Conservation (phyloP, 305 asterid genomes). For the Fraxinus sp. region DNA sequence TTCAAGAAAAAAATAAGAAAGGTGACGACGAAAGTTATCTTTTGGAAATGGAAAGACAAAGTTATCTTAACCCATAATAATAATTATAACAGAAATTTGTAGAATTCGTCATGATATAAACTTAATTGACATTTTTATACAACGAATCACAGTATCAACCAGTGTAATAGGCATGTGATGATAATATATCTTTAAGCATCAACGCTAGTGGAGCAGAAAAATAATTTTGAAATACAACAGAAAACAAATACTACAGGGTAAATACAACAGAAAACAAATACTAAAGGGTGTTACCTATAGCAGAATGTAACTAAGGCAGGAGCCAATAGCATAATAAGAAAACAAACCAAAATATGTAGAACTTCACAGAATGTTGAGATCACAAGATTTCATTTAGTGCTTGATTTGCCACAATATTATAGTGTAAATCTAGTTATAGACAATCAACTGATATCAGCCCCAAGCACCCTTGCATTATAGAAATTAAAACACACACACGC, state of each 20-base stretch:
- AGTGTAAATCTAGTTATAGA: background rate
- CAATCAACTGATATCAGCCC: slow-evolving; percentile 1
- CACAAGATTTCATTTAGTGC: background rate
- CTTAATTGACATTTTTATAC: background rate
- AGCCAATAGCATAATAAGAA: background rate
- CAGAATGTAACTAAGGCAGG: background rate
- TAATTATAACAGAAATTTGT: background rate
- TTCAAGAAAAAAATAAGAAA: background rate
- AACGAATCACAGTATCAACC: background rate
- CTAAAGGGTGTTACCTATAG: background rate
- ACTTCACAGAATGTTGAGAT: background rate
- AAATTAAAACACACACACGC: background rate
- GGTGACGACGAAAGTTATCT: background rate
- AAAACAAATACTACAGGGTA: too few relatives aligned
- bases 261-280: background rate
- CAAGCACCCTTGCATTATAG: background rate
- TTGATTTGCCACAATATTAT: background rate
- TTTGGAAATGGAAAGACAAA: background rate
- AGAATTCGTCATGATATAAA: background rate
- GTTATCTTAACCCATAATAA: background rate
- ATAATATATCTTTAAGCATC: background rate
- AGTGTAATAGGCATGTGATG: background rate
- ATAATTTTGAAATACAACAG: background rate
- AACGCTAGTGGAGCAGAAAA: background rate
- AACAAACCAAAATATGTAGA: background rate